Evolutionary conservation across 129 eudicot genomes (phyloP).

Genomic region (Centrapalus pauciflorus): DNA sequence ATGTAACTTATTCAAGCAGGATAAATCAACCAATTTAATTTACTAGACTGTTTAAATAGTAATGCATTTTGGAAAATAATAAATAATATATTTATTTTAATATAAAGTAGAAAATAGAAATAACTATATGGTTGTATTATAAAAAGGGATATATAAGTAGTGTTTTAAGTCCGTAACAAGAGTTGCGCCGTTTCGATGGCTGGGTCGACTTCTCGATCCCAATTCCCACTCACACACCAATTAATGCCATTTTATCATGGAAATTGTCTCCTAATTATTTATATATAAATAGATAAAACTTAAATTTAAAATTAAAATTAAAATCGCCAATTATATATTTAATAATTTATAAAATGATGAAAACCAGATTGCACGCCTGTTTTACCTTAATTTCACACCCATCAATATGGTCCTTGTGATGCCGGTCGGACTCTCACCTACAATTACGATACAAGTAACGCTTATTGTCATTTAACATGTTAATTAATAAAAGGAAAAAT

Average conservation of each 20-base stretch:
- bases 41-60: too few relatives aligned
- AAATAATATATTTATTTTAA: neutral
- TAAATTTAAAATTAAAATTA: too few relatives aligned
- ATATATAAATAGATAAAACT: too few relatives aligned
- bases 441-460: too few relatives aligned
- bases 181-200: conserved; percentile 40
- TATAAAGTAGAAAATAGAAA: neutral
- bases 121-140: too few relatives aligned
- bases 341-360: neutral
- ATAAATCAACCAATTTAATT: too few relatives aligned
- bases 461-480: too few relatives aligned
- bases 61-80: too few relatives aligned
- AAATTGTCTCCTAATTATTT: conserved; percentile 6
- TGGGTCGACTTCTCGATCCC: conserved; percentile 20
- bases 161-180: conserved; percentile 25
- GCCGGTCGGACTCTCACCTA: too few relatives aligned
- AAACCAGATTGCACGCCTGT: neutral
- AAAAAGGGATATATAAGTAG: too few relatives aligned
- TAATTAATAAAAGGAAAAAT: too few relatives aligned
- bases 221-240: conserved; percentile 17
- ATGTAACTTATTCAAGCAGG: too few relatives aligned
- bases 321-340: neutral
- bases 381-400: neutral
- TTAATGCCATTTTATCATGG: conserved; percentile 17
- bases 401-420: neutral